A percentile compares a stretch with the other conserved stretches of the same genome.
These are phyloP conservation scores for Fusarium virguliforme DNA, from an alignment of 2,329 filamentous ascomycete species.

Conservation along the genomic window DNA sequence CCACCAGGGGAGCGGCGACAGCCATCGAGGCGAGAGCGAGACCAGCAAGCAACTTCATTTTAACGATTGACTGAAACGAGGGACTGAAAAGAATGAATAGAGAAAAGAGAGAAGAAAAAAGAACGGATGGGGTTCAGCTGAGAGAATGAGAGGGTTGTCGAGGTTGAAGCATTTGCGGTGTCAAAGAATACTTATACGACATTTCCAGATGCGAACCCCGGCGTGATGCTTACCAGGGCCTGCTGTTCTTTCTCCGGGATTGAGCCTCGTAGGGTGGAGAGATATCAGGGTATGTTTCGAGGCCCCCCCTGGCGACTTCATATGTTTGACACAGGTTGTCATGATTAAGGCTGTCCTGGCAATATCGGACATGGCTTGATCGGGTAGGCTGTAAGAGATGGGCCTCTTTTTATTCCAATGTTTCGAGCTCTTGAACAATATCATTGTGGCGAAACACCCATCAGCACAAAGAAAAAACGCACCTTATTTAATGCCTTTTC, in stretches of 20 bases:
- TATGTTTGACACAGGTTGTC: slow-evolving; percentile 32
- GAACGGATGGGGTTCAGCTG: slow-evolving; percentile 25
- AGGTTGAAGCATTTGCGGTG: slow-evolving; percentile 20
- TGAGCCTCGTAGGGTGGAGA: slow-evolving; percentile 22
- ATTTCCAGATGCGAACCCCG: slow-evolving; percentile 12
- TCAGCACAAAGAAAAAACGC: neutral
- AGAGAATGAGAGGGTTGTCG: slow-evolving; percentile 6
- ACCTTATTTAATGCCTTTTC: neutral
- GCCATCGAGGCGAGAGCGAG: slow-evolving; percentile 50
- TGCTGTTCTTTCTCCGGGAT: slow-evolving; percentile 17
- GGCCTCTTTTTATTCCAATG: neutral
- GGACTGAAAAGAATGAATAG: slow-evolving; percentile 23
- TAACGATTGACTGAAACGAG: slow-evolving; percentile 42
- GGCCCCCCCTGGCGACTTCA: slow-evolving; percentile 6
- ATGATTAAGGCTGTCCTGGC: neutral
- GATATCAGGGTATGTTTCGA: slow-evolving; percentile 34
- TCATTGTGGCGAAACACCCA: neutral
- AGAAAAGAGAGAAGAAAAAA: slow-evolving; percentile 21
- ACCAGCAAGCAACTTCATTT: slow-evolving; percentile 51
- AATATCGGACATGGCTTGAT: slow-evolving; percentile 1
- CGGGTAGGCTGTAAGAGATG: neutral
- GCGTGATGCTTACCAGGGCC: slow-evolving; percentile 8
- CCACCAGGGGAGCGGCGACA: slow-evolving; percentile 45
- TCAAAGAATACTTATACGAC: slow-evolving; percentile 38
- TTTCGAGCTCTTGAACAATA: neutral